phyloP scores from a whole-genome alignment of 176 grass and related monocot genomes.

The maize (Zea mays) region DNA sequence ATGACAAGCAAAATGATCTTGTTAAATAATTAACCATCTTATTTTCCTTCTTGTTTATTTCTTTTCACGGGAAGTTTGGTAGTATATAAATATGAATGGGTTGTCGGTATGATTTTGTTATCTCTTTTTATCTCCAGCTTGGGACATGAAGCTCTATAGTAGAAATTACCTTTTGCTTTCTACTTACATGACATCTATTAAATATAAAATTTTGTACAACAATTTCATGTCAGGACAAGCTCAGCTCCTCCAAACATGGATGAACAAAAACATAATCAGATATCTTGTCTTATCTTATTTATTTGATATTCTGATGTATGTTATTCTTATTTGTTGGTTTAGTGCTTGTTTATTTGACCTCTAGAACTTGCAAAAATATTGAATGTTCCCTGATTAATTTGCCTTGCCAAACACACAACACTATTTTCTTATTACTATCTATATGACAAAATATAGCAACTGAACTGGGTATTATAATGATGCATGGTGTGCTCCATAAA shows the following conservation, averaged over 20 bases:
- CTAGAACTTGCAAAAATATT: no score
- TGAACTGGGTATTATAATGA: no score
- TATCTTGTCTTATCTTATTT: conserved; percentile 32
- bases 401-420: no score
- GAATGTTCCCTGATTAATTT: no score
- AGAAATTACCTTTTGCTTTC: conserved; percentile 9
- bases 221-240: conserved; percentile 95
- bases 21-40: conserved; percentile 6
- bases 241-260: conserved; percentile 97
- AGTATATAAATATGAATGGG: conserved; percentile 70
- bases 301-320: neutral
- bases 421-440: no score
- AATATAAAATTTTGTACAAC: conserved; percentile 8
- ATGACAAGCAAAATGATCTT: conserved; percentile 73
- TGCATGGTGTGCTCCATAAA: no score
- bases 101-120: conserved; percentile 56
- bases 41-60: conserved; percentile 20
- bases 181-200: neutral
- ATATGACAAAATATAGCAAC: no score
- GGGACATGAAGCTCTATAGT: neutral
- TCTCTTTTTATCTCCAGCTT: conserved; percentile 31
- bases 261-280: conserved; percentile 89
- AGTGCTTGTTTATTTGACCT: no score
- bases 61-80: conserved; percentile 80
- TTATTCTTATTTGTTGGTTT: no score